Conservation (phyloP, 768 basidiomycete species). For the Hygrophorus russula region DNA sequence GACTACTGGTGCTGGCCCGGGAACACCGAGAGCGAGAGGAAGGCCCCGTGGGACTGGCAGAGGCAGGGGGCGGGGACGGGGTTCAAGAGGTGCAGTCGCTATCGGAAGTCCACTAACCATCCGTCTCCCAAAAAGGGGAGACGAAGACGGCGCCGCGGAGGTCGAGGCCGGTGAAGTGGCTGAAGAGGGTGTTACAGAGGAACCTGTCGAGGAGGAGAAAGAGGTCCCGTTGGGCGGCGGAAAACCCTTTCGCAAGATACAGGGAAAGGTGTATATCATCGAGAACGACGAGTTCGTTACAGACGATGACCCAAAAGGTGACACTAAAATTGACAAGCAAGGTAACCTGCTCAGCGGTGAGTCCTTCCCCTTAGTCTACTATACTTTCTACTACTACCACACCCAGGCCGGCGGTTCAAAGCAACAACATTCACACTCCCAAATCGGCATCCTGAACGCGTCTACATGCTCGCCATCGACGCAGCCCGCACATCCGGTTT, state of each 20-base stretch:
- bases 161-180: slow-evolving; percentile 17
- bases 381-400: slow-evolving; percentile 1
- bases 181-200: slow-evolving; percentile 23
- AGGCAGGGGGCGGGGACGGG: slow-evolving; percentile 22
- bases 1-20: slow-evolving; percentile 16
- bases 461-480: slow-evolving; percentile 96
- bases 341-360: slow-evolving; percentile 80
- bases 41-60: slow-evolving; percentile 24
- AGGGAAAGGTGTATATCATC: slow-evolving; percentile 64
- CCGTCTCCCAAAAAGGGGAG: slow-evolving; percentile 18
- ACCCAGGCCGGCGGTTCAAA: slow-evolving; percentile 76
- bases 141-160: slow-evolving; percentile 16
- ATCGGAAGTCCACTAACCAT: slow-evolving; percentile 16
- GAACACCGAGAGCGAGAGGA: slow-evolving; percentile 24
- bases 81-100: slow-evolving; percentile 11
- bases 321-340: slow-evolving; percentile 81
- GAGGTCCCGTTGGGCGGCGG: slow-evolving; percentile 40
- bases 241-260: slow-evolving; percentile 64
- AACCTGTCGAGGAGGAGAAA: slow-evolving; percentile 25
- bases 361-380: slow-evolving; percentile 14
- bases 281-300: slow-evolving; percentile 87
- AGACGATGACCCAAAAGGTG: slow-evolving; percentile 74
- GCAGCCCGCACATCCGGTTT: slow-evolving; percentile 94
- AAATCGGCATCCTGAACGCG: slow-evolving; percentile 68
- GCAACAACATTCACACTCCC: slow-evolving; percentile 82